Base-by-base conservation (phyloP, 2,329 filamentous ascomycete species). In the Aureobasidium subglaciale region DNA sequence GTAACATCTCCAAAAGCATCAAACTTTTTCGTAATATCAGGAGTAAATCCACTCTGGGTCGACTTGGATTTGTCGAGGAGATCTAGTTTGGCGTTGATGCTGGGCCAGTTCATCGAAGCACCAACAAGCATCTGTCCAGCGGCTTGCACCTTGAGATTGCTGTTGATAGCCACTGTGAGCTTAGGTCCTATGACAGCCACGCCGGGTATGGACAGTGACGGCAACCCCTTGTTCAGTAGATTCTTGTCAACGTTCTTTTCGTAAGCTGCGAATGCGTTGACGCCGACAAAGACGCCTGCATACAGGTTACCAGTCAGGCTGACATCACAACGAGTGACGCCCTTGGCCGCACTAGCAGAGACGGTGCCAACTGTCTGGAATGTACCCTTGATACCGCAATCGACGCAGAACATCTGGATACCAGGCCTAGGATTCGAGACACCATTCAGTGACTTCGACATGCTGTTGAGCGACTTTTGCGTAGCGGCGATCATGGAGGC, bases 381-480 rank as follows among this genome's bases (percentile, higher is more conserved):
- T 22, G 55, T 40, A 8, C 59, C 59, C 18, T 54, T 42, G 20
- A 60, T 45, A 5, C 59, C 59, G 24, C 59, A 60, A 29, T 60
- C 55, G 15, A 60, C 59, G 16, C 59, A 60, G 45, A 46, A 60
- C 25, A 60, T 46, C 22, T 58, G 52, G 16, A 60, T 59, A 27
- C 59, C 46, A 11, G 57, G 55, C 45, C 59, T 56, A 16, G 59
- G 57, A 15, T 60, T 46, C 6, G 43, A 43, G 20, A 50, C 54
- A 2, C 58, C 58, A 4, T 53, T 43, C 22, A 59, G 52, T 18
- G 46, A 48, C 5, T 7, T 16, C 4, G 50, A 49, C 40, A 58
- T 57, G 25, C 49, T 49, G 15, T 41, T 56, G 3, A 58, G 56
- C 4, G 35, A 30, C 13, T 56, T 48, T 27, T 56, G 54, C 5